Evolutionary conservation across 176 grass and related monocot genomes (phyloP), one percentile per base, ranked within the genome.

Genomic region (Olyra latifolia): DNA sequence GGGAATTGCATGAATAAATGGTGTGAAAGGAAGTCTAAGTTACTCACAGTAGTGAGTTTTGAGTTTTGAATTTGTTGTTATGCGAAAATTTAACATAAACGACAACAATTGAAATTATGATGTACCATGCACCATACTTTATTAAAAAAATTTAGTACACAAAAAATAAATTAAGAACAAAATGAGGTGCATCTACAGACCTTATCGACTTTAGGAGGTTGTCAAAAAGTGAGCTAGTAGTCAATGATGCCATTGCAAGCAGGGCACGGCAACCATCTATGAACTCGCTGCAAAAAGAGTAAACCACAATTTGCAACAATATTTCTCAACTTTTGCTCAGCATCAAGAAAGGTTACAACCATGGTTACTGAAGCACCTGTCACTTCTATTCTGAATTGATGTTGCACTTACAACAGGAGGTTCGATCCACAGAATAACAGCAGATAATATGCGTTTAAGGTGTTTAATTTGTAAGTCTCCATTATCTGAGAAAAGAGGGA

Each of bases 191-290:
- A 77, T 74, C 64, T 60, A 80, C 84, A 75, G 58, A 98, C 96
- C 96, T 98, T 88, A 91, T 70, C 43, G 92, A 93, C 57, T 88
- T 95, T 38, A 98, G 78, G 30, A 98, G 88, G 84, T 95, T 91
- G 81, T 98, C 88, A 78, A 98, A 98, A 82, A 98, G 86, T 69
- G 62, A 50, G 32, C 77, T 81, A 76, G 67, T 93, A 78, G 90
- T 95, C 54, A 95, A 83, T 83, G 96, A 93, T 45, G 90, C 90
- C 75, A 95, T 85, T 62, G 92, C 91, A 89, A 95, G 92, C n/a
- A 98, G 86, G 28, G 69, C 88, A 81, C 95, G 92, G 66, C 92
- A 98, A 80, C 92, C 92, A 89, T 98, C 96, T 81, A 98, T 85
- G 38, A 98, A 93, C 86, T 98, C 96, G 89, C 96, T 98, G 79